Base-by-base conservation (phyloP, 306 rosid species). In the Bauhinia variegata region DNA sequence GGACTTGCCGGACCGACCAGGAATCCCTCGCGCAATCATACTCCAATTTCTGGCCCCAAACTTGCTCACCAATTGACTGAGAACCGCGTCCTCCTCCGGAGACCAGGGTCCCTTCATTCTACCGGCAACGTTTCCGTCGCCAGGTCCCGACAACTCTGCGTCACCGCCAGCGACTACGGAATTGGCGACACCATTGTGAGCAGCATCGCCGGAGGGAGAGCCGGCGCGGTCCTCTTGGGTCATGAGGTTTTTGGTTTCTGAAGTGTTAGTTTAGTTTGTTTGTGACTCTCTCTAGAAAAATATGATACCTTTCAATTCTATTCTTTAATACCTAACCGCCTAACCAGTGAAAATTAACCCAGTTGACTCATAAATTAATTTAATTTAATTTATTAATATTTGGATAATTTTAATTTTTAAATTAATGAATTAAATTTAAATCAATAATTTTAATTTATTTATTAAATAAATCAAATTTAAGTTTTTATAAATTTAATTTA, bases 41-140 rank as follows among this genome's bases (percentile, higher is more conserved):
- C 86, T 85, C 93, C 96, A 89, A 50, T 89, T 89, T 70, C 93
- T 81, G 1, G 96, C 83, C 37, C 96, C 93, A 66, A 89, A 87
- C 83, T 87, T 78, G 11, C 71, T 60, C 38, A 87, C 96, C 51
- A 89, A 77, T 69, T 80, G 67, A 54, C 86, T 73, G 31, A 89
- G 82, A 64, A 83, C 61, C 15, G 61, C 68, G 74, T 83, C 87
- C 68, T 83, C 87, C 54, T 79, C 83, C 49, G 79, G 89, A 0
- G 93, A 89, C 96, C 96, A 89, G 1, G 93, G 92, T 8, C 93
- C 93, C 78, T 70, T 86, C 50, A 89, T 91, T 58, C 64, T 82
- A 31, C 78, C 84, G 0, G 50, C 56, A 15, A 1, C 68, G 13
- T 9, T 44, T 17, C 50, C 51, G 1, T 64, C 32, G 0, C 64